Conservation (phyloP, 2,329 filamentous ascomycete species). For the Fusarium burgessii region DNA sequence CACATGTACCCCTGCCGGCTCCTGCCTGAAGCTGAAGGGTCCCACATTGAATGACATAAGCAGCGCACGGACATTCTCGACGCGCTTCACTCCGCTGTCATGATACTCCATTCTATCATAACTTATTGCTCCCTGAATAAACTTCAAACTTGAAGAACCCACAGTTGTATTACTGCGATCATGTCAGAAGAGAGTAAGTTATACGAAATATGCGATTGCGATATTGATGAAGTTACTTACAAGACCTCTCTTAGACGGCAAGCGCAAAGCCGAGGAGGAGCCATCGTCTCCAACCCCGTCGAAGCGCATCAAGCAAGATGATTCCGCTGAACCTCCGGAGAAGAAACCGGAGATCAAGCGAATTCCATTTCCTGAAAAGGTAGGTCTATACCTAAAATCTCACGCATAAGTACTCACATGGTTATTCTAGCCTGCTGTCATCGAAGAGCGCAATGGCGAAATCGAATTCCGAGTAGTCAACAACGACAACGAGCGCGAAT, state of each 20-base stretch:
- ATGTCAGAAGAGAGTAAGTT: slow-evolving; percentile 47
- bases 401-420: slow-evolving; percentile 4
- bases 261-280: slow-evolving; percentile 80
- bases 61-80: slow-evolving; percentile 43
- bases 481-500: slow-evolving; percentile 90
- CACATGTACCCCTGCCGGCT: background rate
- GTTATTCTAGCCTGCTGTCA: slow-evolving; percentile 76
- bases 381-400: slow-evolving; percentile 46
- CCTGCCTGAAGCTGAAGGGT: background rate
- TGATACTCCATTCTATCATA: slow-evolving; percentile 34
- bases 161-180: slow-evolving; percentile 6
- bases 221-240: slow-evolving; percentile 9
- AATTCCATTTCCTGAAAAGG: slow-evolving; percentile 92
- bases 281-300: slow-evolving; percentile 69
- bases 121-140: slow-evolving; percentile 22
- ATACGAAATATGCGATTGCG: background rate
- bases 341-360: slow-evolving; percentile 69
- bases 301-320: slow-evolving; percentile 72
- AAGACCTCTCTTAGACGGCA: slow-evolving; percentile 58
- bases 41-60: slow-evolving; percentile 47
- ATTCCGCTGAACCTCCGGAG: slow-evolving; percentile 48
- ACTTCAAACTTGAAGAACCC: background rate
- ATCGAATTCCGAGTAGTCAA: slow-evolving; percentile 99
- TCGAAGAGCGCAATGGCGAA: slow-evolving; percentile 92
- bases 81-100: slow-evolving; percentile 43